These are phyloP conservation scores for Moelleriella libera DNA, from an alignment of 2,329 filamentous ascomycete species.

Conservation along the genomic window DNA sequence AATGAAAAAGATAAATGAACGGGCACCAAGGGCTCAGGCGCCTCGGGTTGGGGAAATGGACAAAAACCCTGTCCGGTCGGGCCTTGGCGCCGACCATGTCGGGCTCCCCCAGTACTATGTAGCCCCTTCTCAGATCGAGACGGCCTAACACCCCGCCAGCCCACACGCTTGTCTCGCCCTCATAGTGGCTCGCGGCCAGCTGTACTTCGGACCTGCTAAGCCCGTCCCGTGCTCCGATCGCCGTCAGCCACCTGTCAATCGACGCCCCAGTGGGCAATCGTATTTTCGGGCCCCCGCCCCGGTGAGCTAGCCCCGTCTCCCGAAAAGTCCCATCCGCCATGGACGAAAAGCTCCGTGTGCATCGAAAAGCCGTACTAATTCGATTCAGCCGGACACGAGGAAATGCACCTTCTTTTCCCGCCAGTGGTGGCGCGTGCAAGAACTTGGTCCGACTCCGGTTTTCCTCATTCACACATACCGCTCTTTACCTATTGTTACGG, in stretches of 20 bases:
- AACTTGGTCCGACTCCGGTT: no score
- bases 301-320: neutral
- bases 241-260: conserved; percentile 1
- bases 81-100: neutral
- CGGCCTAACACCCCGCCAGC: neutral
- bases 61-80: no score
- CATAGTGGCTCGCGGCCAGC: no score
- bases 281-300: neutral
- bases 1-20: no score
- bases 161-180: neutral
- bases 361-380: no score
- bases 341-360: conserved; percentile 5
- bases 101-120: neutral
- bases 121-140: conserved; percentile 1
- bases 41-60: no score
- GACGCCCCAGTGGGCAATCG: conserved; percentile 4
- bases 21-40: no score
- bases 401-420: no score
- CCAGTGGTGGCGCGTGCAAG: no score
- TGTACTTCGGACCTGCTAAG: neutral
- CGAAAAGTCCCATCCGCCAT: neutral
- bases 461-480: no score
- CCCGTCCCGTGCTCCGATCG: neutral
- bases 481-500: no score
- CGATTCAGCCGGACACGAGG: no score